Conservation (phyloP, 495 filamentous ascomycete genomes). For the Trypethelium eluteriae region DNA sequence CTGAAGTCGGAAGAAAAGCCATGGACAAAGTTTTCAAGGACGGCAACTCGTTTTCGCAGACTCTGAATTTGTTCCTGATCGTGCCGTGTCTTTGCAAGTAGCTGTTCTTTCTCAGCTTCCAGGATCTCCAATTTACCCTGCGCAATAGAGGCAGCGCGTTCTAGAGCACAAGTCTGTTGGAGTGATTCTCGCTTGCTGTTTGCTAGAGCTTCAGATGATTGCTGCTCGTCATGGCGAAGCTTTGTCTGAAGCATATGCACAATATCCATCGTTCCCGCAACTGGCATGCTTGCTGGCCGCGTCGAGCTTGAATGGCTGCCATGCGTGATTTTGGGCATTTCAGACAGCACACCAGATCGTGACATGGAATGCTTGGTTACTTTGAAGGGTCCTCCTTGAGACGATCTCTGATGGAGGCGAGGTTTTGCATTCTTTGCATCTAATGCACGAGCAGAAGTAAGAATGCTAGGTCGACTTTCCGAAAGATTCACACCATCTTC, state of each 20-base stretch:
- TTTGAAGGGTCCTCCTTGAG: not conserved
- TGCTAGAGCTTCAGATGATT: not conserved
- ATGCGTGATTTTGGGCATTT: not conserved
- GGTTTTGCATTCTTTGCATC: not conserved
- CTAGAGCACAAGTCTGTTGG: not conserved
- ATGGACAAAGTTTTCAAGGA: slow-evolving; percentile 7
- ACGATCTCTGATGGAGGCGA: not conserved
- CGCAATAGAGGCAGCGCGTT: not conserved
- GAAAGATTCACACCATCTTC: not conserved
- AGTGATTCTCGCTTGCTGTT: slow-evolving; percentile 1
- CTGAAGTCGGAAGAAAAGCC: slow-evolving; percentile 5
- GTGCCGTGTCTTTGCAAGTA: slow-evolving; percentile 6
- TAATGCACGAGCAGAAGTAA: not conserved
- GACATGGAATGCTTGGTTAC: not conserved
- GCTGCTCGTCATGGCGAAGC: slow-evolving; percentile 2
- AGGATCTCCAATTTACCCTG: not conserved
- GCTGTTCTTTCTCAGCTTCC: slow-evolving; percentile 1
- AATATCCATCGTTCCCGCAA: not conserved
- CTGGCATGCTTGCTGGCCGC: not conserved
- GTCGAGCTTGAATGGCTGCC: not conserved
- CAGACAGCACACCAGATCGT: not conserved
- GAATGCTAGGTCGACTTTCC: not conserved
- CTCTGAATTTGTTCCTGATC: slow-evolving; percentile 5
- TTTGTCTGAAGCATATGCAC: not conserved
- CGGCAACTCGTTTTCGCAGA: not conserved